Evolutionary conservation across 1,284 basidiomycete species (phyloP).

Genomic region (Boletus semigastroideus): DNA sequence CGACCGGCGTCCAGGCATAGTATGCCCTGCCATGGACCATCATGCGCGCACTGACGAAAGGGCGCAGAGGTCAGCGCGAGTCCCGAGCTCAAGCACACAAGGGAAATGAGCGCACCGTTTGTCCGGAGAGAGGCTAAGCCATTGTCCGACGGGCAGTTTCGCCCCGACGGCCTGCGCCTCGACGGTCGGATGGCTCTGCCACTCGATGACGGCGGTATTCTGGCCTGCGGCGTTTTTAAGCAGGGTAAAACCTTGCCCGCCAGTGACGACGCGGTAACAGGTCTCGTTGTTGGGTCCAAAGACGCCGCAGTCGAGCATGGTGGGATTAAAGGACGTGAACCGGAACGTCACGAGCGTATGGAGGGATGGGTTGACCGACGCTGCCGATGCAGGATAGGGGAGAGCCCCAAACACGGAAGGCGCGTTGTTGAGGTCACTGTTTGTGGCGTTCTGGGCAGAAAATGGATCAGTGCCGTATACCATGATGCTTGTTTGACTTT

Average conservation of each 20-base stretch:
- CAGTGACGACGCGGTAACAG: constrained; percentile 46
- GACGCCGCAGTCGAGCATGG: constrained; percentile 54
- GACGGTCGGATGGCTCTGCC: constrained; percentile 52
- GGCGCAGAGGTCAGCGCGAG: not conserved
- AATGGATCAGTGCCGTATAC: constrained; percentile 31
- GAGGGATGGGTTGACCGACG: constrained; percentile 27
- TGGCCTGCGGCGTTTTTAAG: constrained; percentile 50
- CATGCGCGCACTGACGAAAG: constrained; percentile 20
- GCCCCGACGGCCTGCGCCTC: constrained; percentile 53
- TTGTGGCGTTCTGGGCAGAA: constrained; percentile 24
- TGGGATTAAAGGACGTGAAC: constrained; percentile 51
- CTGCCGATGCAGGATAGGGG: constrained; percentile 43
- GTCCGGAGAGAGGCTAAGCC: constrained; percentile 54
- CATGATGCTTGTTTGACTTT: constrained; percentile 4
- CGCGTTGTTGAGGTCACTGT: constrained; percentile 11
- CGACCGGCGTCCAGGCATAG: constrained; percentile 45
- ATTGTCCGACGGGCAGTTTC: constrained; percentile 50
- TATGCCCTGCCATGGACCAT: constrained; percentile 42
- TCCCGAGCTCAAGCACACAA: not conserved
- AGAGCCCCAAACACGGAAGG: constrained; percentile 61
- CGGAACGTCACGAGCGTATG: constrained; percentile 44
- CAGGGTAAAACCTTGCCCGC: constrained; percentile 51
- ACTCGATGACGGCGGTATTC: constrained; percentile 57
- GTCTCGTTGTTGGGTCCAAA: constrained; percentile 46
- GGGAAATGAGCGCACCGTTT: constrained; percentile 35